Evolutionary conservation across 1,284 basidiomycete species (phyloP).

Genomic region (Boletus holoroseus): DNA sequence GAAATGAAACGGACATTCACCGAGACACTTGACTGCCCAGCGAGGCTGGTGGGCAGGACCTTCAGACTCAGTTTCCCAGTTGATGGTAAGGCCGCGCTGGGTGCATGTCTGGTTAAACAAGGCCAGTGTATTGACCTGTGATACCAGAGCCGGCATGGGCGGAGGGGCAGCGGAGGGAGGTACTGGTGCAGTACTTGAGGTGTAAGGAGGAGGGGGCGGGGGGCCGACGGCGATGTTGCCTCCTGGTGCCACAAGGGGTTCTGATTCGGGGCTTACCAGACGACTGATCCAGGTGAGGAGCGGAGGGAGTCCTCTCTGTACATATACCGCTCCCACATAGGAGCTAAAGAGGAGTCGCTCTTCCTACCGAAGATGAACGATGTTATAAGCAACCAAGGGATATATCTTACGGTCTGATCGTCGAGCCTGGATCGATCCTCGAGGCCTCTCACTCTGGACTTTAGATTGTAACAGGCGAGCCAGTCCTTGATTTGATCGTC

Average conservation of each 20-base stretch:
- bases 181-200: conserved; percentile 13
- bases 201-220: conserved; percentile 24
- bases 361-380: conserved; percentile 36
- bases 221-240: conserved; percentile 7
- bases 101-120: conserved; percentile 50
- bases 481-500: conserved; percentile 37
- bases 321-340: conserved; percentile 50
- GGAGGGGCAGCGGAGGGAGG: conserved; percentile 15
- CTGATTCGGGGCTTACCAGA: conserved; percentile 42
- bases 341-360: conserved; percentile 44
- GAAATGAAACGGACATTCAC: conserved; percentile 32
- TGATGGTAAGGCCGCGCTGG: conserved; percentile 38
- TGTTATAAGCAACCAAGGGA: not conserved
- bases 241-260: conserved; percentile 34
- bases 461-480: conserved; percentile 41
- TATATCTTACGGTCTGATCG: conserved; percentile 32
- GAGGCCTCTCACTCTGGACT: conserved; percentile 37
- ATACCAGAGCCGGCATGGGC: conserved; percentile 8
- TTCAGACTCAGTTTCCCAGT: conserved; percentile 40
- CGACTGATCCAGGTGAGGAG: conserved; percentile 46
- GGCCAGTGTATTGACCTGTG: conserved; percentile 38
- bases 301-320: conserved; percentile 38
- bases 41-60: conserved; percentile 50
- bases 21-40: conserved; percentile 48
- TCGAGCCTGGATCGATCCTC: conserved; percentile 32